Conservation (phyloP, 441 rosid genomes). For the Monsonia emarginata region DNA sequence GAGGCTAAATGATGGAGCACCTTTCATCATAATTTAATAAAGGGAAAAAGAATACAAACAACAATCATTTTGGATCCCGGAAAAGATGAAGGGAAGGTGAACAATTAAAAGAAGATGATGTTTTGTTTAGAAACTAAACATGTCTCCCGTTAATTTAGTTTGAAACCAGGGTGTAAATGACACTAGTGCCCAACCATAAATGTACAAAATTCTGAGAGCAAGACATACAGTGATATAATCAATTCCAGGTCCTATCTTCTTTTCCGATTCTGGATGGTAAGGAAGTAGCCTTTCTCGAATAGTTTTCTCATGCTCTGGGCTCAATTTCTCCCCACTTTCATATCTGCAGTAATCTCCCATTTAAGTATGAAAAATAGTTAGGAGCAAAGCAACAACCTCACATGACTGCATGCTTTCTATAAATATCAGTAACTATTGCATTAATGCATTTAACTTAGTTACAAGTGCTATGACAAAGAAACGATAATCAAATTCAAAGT, state of each 20-base stretch:
- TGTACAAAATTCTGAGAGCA: neutral
- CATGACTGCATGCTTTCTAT: neutral
- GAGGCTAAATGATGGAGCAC: neutral
- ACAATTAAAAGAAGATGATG: neutral
- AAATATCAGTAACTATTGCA: neutral
- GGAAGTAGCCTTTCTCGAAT: conserved; percentile 72
- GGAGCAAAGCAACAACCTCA: neutral
- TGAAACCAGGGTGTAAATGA: neutral
- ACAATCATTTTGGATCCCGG: neutral
- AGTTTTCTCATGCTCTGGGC: conserved; percentile 55
- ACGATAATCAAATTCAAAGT: neutral
- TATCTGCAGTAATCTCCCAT: conserved; percentile 39
- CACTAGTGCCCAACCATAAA: neutral
- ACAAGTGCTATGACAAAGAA: neutral
- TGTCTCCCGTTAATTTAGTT: neutral
- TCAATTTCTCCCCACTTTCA: conserved; percentile 53
- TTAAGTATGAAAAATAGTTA: conserved; percentile 5
- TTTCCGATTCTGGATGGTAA: conserved; percentile 64
- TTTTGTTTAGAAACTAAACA: neutral
- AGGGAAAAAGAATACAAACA: neutral
- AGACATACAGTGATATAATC: conserved; percentile 63
- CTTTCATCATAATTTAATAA: neutral
- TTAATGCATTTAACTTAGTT: neutral
- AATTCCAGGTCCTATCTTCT: conserved; percentile 78
- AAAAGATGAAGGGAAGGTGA: neutral